Conservation (phyloP, 169 alveolate genomes). For the Ophryocystis elektroscirrha region DNA sequence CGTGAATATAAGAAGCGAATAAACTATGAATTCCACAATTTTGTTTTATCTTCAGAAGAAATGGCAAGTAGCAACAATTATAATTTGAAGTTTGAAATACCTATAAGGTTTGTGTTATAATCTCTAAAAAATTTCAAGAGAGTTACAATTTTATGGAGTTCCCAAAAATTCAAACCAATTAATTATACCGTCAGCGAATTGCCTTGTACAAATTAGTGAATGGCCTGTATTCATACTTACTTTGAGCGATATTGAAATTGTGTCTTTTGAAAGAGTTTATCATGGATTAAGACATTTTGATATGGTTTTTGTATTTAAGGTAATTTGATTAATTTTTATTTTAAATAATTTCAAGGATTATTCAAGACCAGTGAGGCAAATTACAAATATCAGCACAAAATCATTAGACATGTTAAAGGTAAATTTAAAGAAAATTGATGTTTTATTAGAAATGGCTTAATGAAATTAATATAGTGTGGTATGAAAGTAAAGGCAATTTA, state of each 20-base stretch:
- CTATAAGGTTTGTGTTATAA: slow-evolving; percentile 24
- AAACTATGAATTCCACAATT: slow-evolving; percentile 66
- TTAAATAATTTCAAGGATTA: slow-evolving; percentile 39
- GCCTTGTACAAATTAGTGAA: slow-evolving; percentile 73
- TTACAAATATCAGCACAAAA: slow-evolving; percentile 75
- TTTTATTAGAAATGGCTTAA: slow-evolving; percentile 42
- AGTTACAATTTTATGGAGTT: slow-evolving; percentile 72
- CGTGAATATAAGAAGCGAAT: slow-evolving; percentile 62
- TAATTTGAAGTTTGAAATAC: slow-evolving; percentile 51
- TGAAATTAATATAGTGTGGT: slow-evolving; percentile 55
- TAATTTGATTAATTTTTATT: neutral
- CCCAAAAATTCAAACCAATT: slow-evolving; percentile 77
- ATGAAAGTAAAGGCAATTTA: slow-evolving; percentile 62
- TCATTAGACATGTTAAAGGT: slow-evolving; percentile 65
- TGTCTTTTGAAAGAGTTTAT: slow-evolving; percentile 82
- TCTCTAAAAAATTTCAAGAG: slow-evolving; percentile 30
- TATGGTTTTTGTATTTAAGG: slow-evolving; percentile 73
- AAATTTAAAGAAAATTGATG: slow-evolving; percentile 33
- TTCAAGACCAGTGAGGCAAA: slow-evolving; percentile 65
- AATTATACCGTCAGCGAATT: slow-evolving; percentile 74
- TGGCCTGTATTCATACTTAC: slow-evolving; percentile 83
- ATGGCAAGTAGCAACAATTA: too few species aligned
- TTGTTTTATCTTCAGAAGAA: slow-evolving; percentile 37
- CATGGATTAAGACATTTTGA: slow-evolving; percentile 80
- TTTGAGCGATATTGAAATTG: slow-evolving; percentile 76